Evolutionary conservation across 2,329 filamentous ascomycete genomes (phyloP), one percentile per base, ranked within the genome.

Genomic region (Hymenoscyphus fructigenus): DNA sequence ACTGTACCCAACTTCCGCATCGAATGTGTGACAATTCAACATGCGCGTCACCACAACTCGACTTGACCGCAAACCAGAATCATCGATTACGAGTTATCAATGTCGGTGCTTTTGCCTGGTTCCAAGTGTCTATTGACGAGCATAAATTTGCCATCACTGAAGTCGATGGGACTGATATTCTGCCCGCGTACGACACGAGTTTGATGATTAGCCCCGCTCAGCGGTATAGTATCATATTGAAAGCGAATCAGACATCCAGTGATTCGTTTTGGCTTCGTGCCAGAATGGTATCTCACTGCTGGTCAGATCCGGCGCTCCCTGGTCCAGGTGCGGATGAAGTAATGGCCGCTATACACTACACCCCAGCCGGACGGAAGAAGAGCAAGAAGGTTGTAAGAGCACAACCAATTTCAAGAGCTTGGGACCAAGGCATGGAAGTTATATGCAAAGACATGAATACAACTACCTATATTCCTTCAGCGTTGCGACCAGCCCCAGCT

Each of bases 51-150:
- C 80, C 83, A 0, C 75, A 73, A 1, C 73, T 87, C 6, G 76
- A 81, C 23, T 76, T 88, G 4, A 73, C 81, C n/a, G 79, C 83
- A 1, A 82, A 84, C 1, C 81, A 83, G 59, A 83, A 81, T 1
- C 90, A 92, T 69, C 83, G 88, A 55, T 77, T 92, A 59, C 85
- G 89, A 15, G 82, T 92, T 68, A 80, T 91, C 67, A 92, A 92
- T 67, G 84, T 88, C 9, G 90, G 87, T 12, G 88, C 87, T 0
- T 91, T 91, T 72, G 88, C 88, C 1, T 87, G 87, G 72, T 90
- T 92, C 67, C 89, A 92, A 72, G 82, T 92, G 32, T 87, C 86
- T 72, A 81, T 92, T 57, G 90, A 92, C 68, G 84, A 85, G 59
- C 90, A 92, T 69, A 79, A 78, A 12, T 86, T 90, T 74, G 79